phyloP scores from a whole-genome alignment of 805 yeast genomes.

The Teunomyces lycoperdinae region DNA sequence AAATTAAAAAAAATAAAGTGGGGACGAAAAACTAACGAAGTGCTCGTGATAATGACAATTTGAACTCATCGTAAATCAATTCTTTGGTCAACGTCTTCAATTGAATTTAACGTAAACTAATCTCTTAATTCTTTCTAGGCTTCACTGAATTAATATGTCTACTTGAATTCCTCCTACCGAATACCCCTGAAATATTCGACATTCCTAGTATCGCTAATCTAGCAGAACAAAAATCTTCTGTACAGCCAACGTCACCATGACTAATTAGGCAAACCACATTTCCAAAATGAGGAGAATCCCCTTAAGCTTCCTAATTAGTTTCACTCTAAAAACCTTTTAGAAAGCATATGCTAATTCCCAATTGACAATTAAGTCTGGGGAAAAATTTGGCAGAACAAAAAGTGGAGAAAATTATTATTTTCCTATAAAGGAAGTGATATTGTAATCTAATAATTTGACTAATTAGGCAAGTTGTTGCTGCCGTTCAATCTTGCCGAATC shows the following conservation, averaged over 20 bases:
- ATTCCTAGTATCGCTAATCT: background rate
- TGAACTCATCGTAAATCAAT: background rate
- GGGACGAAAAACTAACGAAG: background rate
- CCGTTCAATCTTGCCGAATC: background rate
- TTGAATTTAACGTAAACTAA: background rate
- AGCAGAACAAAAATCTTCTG: background rate
- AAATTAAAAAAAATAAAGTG: background rate
- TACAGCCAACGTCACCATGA: background rate
- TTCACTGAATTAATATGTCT: background rate
- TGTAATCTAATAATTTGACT: conserved; percentile 4
- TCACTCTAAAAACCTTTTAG: background rate
- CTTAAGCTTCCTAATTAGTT: background rate
- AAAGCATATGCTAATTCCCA: background rate
- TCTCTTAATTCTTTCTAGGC: background rate
- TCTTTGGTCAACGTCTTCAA: background rate
- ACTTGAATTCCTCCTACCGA: background rate
- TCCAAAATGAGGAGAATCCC: conserved; percentile 1
- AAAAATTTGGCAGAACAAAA: background rate
- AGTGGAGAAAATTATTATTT: conserved; percentile 2
- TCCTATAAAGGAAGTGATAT: conserved; percentile 3
- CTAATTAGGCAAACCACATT: background rate
- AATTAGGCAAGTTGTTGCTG: background rate
- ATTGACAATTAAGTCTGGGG: background rate
- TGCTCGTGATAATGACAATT: background rate
- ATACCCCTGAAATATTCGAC: background rate